These are phyloP conservation scores for Diversispora eburnea DNA, from an alignment of 192 early-diverging fungal genomes.

Conservation along the genomic window DNA sequence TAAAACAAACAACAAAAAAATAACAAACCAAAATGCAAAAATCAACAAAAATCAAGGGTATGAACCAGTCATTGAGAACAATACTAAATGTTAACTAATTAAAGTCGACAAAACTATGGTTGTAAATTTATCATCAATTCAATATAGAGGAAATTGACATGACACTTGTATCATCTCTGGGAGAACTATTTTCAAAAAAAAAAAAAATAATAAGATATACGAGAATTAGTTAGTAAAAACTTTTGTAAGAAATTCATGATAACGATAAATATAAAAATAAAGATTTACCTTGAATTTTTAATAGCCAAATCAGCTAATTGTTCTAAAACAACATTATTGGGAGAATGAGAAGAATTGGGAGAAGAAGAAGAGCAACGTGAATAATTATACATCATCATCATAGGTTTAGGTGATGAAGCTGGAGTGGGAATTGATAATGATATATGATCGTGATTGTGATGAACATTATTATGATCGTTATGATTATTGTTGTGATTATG, in stretches of 20 bases:
- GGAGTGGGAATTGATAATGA: too few species aligned
- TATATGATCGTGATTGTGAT: too few species aligned
- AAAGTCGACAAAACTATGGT: too few species aligned
- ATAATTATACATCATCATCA: not conserved
- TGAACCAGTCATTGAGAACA: too few species aligned
- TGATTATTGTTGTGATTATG: too few species aligned
- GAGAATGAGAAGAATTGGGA: not conserved
- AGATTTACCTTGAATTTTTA: not conserved
- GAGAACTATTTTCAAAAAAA: not conserved
- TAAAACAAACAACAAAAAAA: too few species aligned
- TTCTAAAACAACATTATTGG: not conserved
- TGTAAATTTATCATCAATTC: not conserved
- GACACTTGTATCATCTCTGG: not conserved
- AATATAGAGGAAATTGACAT: conserved; percentile 12
- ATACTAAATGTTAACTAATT: too few species aligned
- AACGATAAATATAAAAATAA: not conserved
- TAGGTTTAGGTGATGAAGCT: too few species aligned
- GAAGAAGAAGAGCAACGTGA: not conserved
- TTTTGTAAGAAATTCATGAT: not conserved
- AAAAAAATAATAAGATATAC: not conserved
- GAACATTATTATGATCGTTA: too few species aligned
- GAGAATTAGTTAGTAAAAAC: not conserved
- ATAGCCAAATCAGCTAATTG: conserved; percentile 6
- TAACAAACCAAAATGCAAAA: too few species aligned
- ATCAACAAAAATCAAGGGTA: too few species aligned